Conservation (phyloP, 2,329 filamentous ascomycete genomes). For the Oidium heveae region DNA sequence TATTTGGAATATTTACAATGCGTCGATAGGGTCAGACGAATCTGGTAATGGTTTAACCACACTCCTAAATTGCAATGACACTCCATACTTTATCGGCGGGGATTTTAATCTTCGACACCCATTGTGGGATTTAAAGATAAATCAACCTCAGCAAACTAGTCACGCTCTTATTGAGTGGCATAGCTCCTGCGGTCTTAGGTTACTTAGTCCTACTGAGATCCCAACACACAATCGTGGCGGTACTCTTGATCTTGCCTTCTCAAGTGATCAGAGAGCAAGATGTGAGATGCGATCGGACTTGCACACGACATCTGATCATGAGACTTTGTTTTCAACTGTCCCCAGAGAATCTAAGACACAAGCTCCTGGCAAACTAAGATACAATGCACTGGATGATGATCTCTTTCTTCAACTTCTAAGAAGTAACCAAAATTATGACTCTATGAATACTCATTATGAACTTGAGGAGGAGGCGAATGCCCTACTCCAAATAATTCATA, state of each 20-base stretch:
- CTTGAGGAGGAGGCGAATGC: background rate
- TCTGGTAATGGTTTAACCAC: background rate
- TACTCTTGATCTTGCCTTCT: background rate
- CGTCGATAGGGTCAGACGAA: background rate
- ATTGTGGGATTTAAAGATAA: background rate
- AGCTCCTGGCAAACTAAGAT: background rate
- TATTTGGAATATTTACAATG: background rate
- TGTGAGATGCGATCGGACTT: background rate
- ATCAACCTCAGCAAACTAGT: background rate
- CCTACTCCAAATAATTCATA: too few species aligned
- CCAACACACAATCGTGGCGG: background rate
- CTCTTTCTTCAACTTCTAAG: background rate
- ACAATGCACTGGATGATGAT: background rate
- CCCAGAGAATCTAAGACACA: background rate
- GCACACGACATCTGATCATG: background rate
- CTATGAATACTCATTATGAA: too few species aligned
- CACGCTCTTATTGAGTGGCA: background rate
- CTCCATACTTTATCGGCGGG: background rate
- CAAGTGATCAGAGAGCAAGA: background rate
- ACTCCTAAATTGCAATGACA: background rate
- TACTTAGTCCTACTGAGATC: background rate
- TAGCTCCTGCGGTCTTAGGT: background rate
- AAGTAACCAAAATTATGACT: too few species aligned
- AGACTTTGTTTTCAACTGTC: background rate
- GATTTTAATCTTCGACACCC: too few species aligned